A percentile compares a stretch with the other conserved stretches of the same genome.
These are phyloP conservation scores for Ceratobasidium sp. DNA, from an alignment of 1,284 basidiomycete species.

Conservation along the genomic window DNA sequence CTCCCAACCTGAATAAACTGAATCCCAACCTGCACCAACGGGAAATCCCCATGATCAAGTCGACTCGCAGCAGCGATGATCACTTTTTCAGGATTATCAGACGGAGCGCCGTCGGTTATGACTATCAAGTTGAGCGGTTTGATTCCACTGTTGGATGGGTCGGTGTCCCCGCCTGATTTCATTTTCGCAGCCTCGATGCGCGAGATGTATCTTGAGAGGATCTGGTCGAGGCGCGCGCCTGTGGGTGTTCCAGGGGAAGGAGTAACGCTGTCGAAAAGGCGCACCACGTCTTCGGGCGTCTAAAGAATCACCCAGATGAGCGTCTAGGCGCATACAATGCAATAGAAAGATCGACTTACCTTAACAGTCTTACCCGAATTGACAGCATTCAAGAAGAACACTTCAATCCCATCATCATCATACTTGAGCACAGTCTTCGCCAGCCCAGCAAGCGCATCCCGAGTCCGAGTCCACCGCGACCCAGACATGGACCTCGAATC, in stretches of 20 bases:
- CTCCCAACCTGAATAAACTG: slow-evolving; percentile 63
- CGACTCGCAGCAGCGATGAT: slow-evolving; percentile 65
- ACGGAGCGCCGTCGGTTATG: slow-evolving; percentile 70
- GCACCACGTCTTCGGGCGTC: slow-evolving; percentile 54
- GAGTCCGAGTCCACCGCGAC: slow-evolving; percentile 64
- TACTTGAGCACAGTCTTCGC: slow-evolving; percentile 62
- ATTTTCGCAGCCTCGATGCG: slow-evolving; percentile 12
- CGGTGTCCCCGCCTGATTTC: background rate
- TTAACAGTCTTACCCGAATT: slow-evolving; percentile 41
- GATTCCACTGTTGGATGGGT: slow-evolving; percentile 2
- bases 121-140: slow-evolving; percentile 73
- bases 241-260: slow-evolving; percentile 58
- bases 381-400: slow-evolving; percentile 64
- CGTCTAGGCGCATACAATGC: background rate
- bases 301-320: background rate
- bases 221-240: slow-evolving; percentile 24
- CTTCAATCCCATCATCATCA: slow-evolving; percentile 66
- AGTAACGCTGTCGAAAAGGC: slow-evolving; percentile 62
- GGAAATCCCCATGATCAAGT: slow-evolving; percentile 64
- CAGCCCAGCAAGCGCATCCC: slow-evolving; percentile 61
- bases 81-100: slow-evolving; percentile 66
- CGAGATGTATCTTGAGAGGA: slow-evolving; percentile 25
- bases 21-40: slow-evolving; percentile 58
- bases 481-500: slow-evolving; percentile 71
- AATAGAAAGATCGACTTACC: slow-evolving; percentile 21